Evolutionary conservation across 441 rosid genomes (phyloP), one percentile per base, ranked within the genome.

Genomic region (Metrosideros polymorpha): DNA sequence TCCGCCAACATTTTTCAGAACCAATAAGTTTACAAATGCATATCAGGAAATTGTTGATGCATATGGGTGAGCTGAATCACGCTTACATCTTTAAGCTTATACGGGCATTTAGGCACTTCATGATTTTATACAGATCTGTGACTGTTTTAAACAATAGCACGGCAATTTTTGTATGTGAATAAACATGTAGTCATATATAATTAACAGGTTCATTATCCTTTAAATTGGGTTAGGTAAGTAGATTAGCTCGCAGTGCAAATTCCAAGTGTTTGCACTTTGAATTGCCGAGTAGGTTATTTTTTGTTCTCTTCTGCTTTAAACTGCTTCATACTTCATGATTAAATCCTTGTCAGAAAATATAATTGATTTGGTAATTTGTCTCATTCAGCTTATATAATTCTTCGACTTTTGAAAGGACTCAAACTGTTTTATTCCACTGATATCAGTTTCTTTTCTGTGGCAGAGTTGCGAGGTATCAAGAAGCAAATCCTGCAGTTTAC

Each of bases 21-120:
- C 98, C 86, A 95, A 96, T 88, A 88, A 86, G 86, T 94, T 97
- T 88, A 96, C 99, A 79, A 94, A 92, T 91, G 96, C 98, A 47
- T 97, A 91, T 91, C 99, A 97, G 90, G 99, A 97, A 92, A 95
- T 97, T 90, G 96, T 97, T 85, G 98, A 96, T 93, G 99, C 99
- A 85, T 97, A 97, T 89, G 99, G 99, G 99, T 97, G 85, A 93
- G 98, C 91, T 90, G 9, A 86, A 57, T 35, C 79, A 4, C 55
- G 56, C 83, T 86, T 14, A 71, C 15, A 71, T 35, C 9, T 18
- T 85, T 43, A 57, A 39, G 47, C 79, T 39, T 35, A 35, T 6
- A 32, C 45, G 27, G 45, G 77, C 77, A 66, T 66, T 66, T 66
- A 66, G 77, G 77, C 77, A 35, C 42, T 82, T 55, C 39, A 30